Percentiles rank a stretch among this genome's conserved stretches.
These are phyloP conservation scores for Ramaria sp. DNA, from an alignment of 768 basidiomycete species.

Conservation along the genomic window DNA sequence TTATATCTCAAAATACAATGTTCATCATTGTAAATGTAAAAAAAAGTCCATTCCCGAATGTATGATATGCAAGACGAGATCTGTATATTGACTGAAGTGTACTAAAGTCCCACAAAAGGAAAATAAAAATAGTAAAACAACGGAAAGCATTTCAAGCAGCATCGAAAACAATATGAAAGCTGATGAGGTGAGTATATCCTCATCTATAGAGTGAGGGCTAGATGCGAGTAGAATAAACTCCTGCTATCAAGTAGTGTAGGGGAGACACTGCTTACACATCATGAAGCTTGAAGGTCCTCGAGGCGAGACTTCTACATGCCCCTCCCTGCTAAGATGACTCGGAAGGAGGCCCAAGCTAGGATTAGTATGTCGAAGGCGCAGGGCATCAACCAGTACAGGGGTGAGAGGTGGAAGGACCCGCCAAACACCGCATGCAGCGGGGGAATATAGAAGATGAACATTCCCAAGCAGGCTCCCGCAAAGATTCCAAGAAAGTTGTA, in stretches of 20 bases:
- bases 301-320: conserved; percentile 43
- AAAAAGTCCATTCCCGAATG: too few species aligned
- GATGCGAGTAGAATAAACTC: conserved; percentile 9
- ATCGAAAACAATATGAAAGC: too few species aligned
- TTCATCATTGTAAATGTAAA: too few species aligned
- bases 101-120: too few species aligned
- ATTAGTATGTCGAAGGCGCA: conserved; percentile 45
- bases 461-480: conserved; percentile 48
- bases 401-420: conserved; percentile 45
- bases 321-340: conserved; percentile 46
- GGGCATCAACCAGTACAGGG: conserved; percentile 61
- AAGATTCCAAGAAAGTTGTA: conserved; percentile 57
- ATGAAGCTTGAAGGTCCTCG: conserved; percentile 53
- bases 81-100: too few species aligned
- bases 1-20: too few species aligned
- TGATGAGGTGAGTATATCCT: too few species aligned
- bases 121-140: too few species aligned
- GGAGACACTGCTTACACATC: conserved; percentile 46
- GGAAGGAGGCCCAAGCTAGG: conserved; percentile 45
- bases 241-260: background rate
- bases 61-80: too few species aligned
- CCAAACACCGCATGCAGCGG: conserved; percentile 61
- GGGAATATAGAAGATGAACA: conserved; percentile 61
- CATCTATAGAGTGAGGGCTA: conserved; percentile 47
- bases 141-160: too few species aligned